Conservation (phyloP, 768 basidiomycete species). For the Tylopilus felleus region DNA sequence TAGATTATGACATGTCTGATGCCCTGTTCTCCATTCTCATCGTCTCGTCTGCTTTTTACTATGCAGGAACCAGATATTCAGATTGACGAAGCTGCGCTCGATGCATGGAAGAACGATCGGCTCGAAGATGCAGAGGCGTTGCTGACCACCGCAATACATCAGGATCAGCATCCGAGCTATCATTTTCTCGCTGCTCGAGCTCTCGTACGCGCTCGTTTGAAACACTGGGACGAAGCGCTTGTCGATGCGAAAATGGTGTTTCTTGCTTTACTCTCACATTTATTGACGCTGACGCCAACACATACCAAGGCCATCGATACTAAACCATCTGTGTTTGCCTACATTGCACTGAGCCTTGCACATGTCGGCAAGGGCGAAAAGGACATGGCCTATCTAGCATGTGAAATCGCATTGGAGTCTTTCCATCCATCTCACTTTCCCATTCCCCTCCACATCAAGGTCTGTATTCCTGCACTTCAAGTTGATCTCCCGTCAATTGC, state of each 20-base stretch:
- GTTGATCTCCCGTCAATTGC: not conserved
- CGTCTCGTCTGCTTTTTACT: not conserved
- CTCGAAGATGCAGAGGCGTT: not conserved
- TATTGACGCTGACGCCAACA: not conserved
- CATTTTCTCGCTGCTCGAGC: not conserved
- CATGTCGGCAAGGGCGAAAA: not conserved
- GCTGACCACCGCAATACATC: not conserved
- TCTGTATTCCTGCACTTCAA: not conserved
- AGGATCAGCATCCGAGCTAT: not conserved
- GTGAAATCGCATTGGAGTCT: not conserved
- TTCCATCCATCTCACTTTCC: not conserved
- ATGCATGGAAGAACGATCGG: not conserved
- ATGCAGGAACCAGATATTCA: not conserved
- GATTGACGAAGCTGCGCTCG: not conserved
- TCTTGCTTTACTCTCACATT: not conserved
- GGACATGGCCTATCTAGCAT: not conserved
- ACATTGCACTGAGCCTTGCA: not conserved
- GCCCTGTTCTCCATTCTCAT: not conserved
- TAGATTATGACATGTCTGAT: not conserved
- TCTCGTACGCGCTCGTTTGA: not conserved
- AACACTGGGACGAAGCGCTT: not conserved
- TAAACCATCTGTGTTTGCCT: not conserved
- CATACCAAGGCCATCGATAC: not conserved
- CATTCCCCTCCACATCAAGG: not conserved
- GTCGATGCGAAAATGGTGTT: not conserved